These are phyloP conservation scores for Tylopilus sp. DNA, from an alignment of 768 basidiomycete genomes.

Conservation along the genomic window DNA sequence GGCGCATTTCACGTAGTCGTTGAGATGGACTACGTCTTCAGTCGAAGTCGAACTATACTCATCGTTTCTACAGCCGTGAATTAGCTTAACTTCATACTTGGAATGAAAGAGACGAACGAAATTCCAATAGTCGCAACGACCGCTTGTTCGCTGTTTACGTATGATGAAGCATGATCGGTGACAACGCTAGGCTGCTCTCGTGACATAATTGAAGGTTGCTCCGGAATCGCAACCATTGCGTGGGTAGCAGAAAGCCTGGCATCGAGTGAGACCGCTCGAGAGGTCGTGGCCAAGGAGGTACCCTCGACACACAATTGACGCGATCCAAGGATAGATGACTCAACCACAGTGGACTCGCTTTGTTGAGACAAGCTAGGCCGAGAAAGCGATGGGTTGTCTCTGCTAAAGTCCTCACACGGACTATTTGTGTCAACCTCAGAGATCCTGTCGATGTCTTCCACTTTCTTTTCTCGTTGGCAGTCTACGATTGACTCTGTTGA, in stretches of 20 bases:
- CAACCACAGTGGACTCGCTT: neutral
- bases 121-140: neutral
- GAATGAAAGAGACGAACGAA: conserved; percentile 4
- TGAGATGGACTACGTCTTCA: too few relatives aligned
- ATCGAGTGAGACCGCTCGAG: neutral
- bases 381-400: too few relatives aligned
- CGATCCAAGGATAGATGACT: neutral
- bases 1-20: too few relatives aligned
- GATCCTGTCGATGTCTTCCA: neutral
- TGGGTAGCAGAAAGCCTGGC: neutral
- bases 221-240: neutral
- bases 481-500: neutral
- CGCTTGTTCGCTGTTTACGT: neutral
- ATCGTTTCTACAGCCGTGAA: too few relatives aligned
- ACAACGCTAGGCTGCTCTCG: neutral
- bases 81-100: neutral
- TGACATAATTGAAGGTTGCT: neutral
- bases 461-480: neutral
- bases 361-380: neutral
- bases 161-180: too few relatives aligned
- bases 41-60: too few relatives aligned
- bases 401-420: neutral
- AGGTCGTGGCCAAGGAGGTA: neutral
- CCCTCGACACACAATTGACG: neutral
- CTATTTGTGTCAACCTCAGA: neutral